These are phyloP conservation scores for Fusarium sororula DNA, from an alignment of 2,329 filamentous ascomycete genomes.

Conservation along the genomic window DNA sequence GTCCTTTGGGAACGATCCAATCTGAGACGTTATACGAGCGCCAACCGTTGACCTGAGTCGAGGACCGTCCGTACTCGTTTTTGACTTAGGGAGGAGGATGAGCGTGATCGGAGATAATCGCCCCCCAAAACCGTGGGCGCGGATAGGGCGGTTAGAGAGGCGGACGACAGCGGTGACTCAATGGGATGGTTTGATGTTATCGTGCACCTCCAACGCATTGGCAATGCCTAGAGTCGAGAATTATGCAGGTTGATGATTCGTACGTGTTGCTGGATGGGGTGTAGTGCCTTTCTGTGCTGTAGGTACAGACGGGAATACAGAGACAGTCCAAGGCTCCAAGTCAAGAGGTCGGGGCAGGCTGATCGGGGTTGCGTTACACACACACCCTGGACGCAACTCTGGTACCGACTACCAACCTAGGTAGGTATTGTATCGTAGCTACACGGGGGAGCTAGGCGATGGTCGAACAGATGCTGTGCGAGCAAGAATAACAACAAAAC, in stretches of 20 bases:
- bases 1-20: slow-evolving; percentile 20
- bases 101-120: slow-evolving; percentile 38
- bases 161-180: slow-evolving; percentile 33
- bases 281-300: slow-evolving; percentile 6
- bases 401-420: not conserved
- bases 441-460: slow-evolving; percentile 12
- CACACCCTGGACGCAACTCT: not conserved
- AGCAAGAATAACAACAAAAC: not conserved
- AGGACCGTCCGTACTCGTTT: not conserved
- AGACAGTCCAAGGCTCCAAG: slow-evolving; percentile 1
- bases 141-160: slow-evolving; percentile 28
- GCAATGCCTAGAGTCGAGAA: slow-evolving; percentile 31
- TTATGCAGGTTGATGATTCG: slow-evolving; percentile 38
- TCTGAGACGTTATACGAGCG: slow-evolving; percentile 35
- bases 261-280: slow-evolving; percentile 29
- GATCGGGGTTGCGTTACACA: slow-evolving; percentile 38
- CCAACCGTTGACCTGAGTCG: slow-evolving; percentile 35
- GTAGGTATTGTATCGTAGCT: not conserved
- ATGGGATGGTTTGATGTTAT: slow-evolving; percentile 35
- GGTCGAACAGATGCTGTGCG: slow-evolving; percentile 2
- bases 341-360: slow-evolving; percentile 4
- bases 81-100: not conserved
- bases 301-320: slow-evolving; percentile 16
- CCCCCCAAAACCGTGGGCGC: slow-evolving; percentile 12
- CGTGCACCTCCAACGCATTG: not conserved